Evolutionary conservation across 2,329 filamentous ascomycete species (phyloP).

Genomic region (Tothia fuscella): DNA sequence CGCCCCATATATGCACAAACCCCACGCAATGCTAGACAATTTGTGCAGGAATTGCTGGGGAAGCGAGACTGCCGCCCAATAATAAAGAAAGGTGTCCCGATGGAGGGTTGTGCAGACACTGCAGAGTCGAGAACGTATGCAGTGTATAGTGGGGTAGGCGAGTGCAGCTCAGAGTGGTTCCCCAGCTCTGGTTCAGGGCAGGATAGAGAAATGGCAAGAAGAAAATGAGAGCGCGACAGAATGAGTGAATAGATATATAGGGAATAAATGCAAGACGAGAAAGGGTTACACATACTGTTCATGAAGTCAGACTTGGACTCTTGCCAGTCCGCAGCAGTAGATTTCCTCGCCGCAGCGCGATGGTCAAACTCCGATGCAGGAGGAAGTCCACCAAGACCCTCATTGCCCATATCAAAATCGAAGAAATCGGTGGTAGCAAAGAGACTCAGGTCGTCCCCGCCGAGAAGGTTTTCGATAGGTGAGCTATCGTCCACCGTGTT

Average conservation of each 20-base stretch:
- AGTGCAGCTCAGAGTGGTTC: no score
- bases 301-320: neutral
- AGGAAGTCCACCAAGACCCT: neutral
- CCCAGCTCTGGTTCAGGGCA: no score
- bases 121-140: neutral
- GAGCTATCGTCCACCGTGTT: conserved; percentile 57
- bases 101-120: neutral
- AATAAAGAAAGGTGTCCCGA: no score
- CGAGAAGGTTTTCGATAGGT: conserved; percentile 46
- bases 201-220: no score
- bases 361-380: conserved; percentile 1
- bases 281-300: neutral
- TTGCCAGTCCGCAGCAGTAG: conserved; percentile 3
- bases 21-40: no score
- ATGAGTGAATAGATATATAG: neutral
- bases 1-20: no score
- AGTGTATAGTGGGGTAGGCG: neutral
- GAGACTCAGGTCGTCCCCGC: conserved; percentile 35
- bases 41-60: no score
- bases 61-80: no score
- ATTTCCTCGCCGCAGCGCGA: neutral
- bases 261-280: neutral
- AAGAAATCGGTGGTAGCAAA: conserved; percentile 51
- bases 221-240: neutral
- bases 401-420: conserved; percentile 45